These are phyloP conservation scores for Acer campestre DNA, from an alignment of 345 rosid species.

Conservation along the genomic window DNA sequence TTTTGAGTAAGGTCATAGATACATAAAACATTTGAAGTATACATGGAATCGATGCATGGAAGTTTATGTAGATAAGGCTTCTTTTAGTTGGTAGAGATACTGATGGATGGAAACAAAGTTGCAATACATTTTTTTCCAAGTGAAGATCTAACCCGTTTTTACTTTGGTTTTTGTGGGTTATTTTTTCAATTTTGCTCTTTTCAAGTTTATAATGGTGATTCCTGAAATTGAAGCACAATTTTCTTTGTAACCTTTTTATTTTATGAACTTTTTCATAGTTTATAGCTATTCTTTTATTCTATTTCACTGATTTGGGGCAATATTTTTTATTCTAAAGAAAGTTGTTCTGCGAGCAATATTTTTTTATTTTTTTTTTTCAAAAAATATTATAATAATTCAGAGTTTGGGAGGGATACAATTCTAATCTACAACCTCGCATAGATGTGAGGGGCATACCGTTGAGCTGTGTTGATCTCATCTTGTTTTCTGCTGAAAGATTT, in stretches of 20 bases:
- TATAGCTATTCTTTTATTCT: background rate
- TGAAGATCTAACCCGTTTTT: constrained; percentile 21
- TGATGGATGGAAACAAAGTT: constrained; percentile 22
- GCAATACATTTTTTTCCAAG: constrained; percentile 16
- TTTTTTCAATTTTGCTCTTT: constrained; percentile 9
- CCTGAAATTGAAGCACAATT: constrained; percentile 12
- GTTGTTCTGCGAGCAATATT: too few relatives aligned
- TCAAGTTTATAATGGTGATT: constrained; percentile 7
- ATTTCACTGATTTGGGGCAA: too few relatives aligned
- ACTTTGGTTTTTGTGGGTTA: constrained; percentile 7
- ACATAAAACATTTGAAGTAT: background rate
- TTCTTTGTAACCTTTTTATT: constrained; percentile 9
- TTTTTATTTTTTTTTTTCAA: too few relatives aligned
- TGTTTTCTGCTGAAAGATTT: too few relatives aligned
- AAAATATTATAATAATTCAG: too few relatives aligned
- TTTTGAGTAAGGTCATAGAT: constrained; percentile 11
- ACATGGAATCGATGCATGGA: background rate
- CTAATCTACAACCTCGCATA: too few relatives aligned
- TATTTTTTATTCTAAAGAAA: too few relatives aligned
- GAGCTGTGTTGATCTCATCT: too few relatives aligned
- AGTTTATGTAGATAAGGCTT: constrained; percentile 23
- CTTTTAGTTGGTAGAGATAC: constrained; percentile 19
- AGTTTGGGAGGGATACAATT: too few relatives aligned
- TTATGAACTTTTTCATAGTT: background rate
- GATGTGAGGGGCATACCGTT: too few relatives aligned